Conservation (phyloP, 495 filamentous ascomycete species). For the Usnea hakonensis region DNA sequence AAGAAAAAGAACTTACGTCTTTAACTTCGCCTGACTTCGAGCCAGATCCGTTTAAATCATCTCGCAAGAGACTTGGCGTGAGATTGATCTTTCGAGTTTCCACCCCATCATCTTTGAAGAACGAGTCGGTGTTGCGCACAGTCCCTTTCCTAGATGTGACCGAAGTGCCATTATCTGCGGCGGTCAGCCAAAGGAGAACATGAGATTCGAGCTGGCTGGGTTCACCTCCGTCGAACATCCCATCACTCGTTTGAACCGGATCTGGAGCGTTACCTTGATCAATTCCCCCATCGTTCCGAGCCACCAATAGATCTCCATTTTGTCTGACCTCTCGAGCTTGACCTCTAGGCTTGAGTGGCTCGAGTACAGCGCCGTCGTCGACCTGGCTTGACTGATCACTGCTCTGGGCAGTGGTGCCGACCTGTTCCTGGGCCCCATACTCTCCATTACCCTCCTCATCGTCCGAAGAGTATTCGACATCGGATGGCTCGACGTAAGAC, state of each 20-base stretch:
- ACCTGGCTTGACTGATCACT: conserved; percentile 24
- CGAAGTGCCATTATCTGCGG: conserved; percentile 43
- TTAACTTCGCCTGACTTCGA: conserved; percentile 54
- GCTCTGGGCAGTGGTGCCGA: conserved; percentile 26
- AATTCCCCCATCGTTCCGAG: conserved; percentile 21
- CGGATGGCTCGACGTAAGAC: conserved; percentile 85
- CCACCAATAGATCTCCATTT: conserved; percentile 10
- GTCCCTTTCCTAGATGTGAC: conserved; percentile 75
- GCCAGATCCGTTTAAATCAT: conserved; percentile 58
- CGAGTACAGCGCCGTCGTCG: conserved; percentile 39
- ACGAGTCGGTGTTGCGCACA: conserved; percentile 82
- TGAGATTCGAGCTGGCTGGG: conserved; percentile 15
- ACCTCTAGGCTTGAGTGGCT: conserved; percentile 37
- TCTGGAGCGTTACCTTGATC: conserved; percentile 33
- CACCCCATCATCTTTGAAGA: conserved; percentile 91
- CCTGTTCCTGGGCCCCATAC: conserved; percentile 29
- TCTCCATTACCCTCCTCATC: conserved; percentile 62
- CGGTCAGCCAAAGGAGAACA: conserved; percentile 9
- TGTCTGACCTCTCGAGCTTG: conserved; percentile 9
- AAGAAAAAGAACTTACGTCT: conserved; percentile 40
- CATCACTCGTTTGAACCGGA: conserved; percentile 52
- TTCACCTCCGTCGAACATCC: conserved; percentile 51
- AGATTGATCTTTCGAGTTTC: conserved; percentile 97
- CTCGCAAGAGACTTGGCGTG: conserved; percentile 87
- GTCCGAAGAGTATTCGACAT: conserved; percentile 83